Evolutionary conservation across 768 basidiomycete species (phyloP), one percentile per base, ranked within the genome.

Genomic region (Russula ochroleuca): DNA sequence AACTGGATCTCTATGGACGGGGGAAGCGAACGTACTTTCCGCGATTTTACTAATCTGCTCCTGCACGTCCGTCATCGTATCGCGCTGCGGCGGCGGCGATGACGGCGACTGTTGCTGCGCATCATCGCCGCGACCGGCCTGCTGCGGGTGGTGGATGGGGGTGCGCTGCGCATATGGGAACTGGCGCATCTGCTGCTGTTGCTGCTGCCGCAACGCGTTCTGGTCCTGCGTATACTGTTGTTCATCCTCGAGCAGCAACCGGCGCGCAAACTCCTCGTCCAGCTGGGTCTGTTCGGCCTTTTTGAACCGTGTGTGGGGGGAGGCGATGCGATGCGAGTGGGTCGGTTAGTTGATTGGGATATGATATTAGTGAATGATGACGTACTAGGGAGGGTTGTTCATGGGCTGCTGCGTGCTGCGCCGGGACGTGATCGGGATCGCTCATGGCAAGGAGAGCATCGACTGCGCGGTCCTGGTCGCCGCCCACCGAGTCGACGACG

Each of bases 391-490:
- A 37, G 19, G 43, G 61, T 23, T 41, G 43, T 15, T n/a, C n/a
- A n/a, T 31, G 48, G 31, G 48, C 65, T 67, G 25, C 56, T 76
- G 76, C 68, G 65, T 73, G 64, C n/a, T 53, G 25, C 15, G 78
- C 71, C 4, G 85, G 73, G 19, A 79, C 79, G 70, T 88, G 92
- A 8, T 85, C 79, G 1, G 91, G 91, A 75, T 94, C 92, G 74
- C 81, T 92, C 92, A 94, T 93, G 11, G 86, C 87, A 8, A 94
- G 81, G 10, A 94, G 78, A 1, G 80, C 75, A 69, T 94, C 91
- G 60, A 93, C 80, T 5, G 92, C 92, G 33, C 79, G 80, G 65
- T 90, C 90, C 67, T 91, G 84, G 67, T 90, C 77, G 13, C 85
- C 81, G n/a, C 77, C 70, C 6, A 87, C 87, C 7, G 86, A 87